Evolutionary conservation across 2,329 filamentous ascomycete genomes (phyloP).

Genomic region (Trichoderma afroharzianum): DNA sequence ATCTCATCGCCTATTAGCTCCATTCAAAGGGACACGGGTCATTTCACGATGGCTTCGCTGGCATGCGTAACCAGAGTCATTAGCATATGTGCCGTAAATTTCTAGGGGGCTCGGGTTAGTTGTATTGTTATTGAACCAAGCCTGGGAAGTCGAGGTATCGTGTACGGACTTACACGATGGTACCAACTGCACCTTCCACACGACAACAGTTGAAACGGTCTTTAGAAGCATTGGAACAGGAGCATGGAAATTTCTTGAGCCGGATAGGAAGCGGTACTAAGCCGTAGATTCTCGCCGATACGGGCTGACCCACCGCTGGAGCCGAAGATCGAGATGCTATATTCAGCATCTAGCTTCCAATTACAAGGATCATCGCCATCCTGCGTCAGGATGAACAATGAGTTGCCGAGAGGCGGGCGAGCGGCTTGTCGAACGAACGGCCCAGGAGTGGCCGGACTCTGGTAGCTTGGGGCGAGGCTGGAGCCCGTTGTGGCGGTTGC

Average conservation of each 20-base stretch:
- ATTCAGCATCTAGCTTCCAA: neutral
- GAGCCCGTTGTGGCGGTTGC: neutral
- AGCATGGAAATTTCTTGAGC: neutral
- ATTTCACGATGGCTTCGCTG: slow-evolving; percentile 19
- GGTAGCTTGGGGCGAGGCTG: neutral
- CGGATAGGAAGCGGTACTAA: neutral
- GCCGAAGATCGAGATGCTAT: neutral
- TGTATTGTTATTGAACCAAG: neutral
- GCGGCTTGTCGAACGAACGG: neutral
- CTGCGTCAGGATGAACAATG: slow-evolving; percentile 17
- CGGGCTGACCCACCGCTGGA: neutral
- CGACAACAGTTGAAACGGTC: neutral
- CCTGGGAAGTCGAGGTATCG: neutral
- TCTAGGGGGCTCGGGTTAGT: neutral
- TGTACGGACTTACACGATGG: neutral
- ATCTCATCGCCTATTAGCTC: slow-evolving; percentile 15
- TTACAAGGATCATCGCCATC: slow-evolving; percentile 1
- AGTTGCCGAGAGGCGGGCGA: neutral
- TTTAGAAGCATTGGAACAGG: neutral
- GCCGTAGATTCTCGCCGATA: neutral
- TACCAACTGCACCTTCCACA: neutral
- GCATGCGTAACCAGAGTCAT: slow-evolving; percentile 16
- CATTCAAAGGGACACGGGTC: slow-evolving; percentile 5
- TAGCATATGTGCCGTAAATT: slow-evolving; percentile 12
- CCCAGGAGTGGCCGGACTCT: neutral